Base-by-base conservation (phyloP, 148 eudicot species). In the Vaccinium vitisidaea region DNA sequence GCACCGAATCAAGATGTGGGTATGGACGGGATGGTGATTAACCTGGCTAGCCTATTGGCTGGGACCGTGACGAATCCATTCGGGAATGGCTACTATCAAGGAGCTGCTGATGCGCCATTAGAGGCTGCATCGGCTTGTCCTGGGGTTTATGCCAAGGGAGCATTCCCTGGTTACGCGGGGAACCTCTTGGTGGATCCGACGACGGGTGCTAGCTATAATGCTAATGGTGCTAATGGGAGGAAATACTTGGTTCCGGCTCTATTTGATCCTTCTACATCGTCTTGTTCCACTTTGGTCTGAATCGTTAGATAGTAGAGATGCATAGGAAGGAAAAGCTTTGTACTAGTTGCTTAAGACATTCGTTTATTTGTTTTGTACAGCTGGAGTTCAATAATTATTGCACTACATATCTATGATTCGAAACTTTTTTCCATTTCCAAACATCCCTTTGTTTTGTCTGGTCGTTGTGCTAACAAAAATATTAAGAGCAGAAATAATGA, bases 61-160 rank as follows among this genome's bases (percentile, higher is more conserved):
- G 83, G 75, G 2, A 65, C 83, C 0, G 83, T 58, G 2, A 80
- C 82, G 6, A 80, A 80, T 52, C 86, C 86, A 1, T 85, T 71
- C 8, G 83, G 83, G 15, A 80, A 59, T 11, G 87, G 87, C 8
- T 85, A 53, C 81, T 85, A 56, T 36, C 87, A 85, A 10, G 87
- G 87, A 1, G 55, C 81, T 23, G 71, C 58, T 0, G 77, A 39
- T 18, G 87, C 87, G 2, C 84, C 84, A 4, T 50, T 85, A 1
- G 87, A 85, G 48, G 87, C 87, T 7, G 87, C 84, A 0, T 80
- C 87, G 67, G 87, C 87, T 59, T 85, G 87, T 16, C 56, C 83
- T 1, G 83, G 83, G 36, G 75, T 81, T 0, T 81, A 81, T 2
- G 83, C 27, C 2, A 81, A 85, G 16, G 84, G 84, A 6, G 84